A percentile compares a stretch with the other conserved stretches of the same genome.
These are phyloP conservation scores for Tricholoma sp. DNA, from an alignment of 768 basidiomycete species.

Conservation along the genomic window DNA sequence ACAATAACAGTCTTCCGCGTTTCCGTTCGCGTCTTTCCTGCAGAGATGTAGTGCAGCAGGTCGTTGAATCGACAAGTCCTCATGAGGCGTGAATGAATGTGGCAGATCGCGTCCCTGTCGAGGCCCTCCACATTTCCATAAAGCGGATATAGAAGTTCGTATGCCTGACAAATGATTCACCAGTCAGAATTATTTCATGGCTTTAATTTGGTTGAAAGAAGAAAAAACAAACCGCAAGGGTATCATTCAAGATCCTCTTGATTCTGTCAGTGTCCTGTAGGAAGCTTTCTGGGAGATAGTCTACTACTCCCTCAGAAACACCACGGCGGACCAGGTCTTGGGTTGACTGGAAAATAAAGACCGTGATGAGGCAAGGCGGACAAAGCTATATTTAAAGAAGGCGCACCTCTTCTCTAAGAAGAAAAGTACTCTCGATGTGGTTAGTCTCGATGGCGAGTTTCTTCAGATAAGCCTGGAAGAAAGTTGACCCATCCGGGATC, in stretches of 20 bases:
- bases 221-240: constrained; percentile 16
- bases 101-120: constrained; percentile 15
- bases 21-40: constrained; percentile 21
- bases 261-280: constrained; percentile 4
- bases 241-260: constrained; percentile 23
- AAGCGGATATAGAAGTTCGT: constrained; percentile 14
- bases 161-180: constrained; percentile 13
- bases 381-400: neutral
- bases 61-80: constrained; percentile 19
- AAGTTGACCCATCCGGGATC: too few species aligned
- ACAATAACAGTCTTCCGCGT: constrained; percentile 22
- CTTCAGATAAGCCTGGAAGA: too few species aligned
- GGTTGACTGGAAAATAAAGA: neutral
- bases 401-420: too few species aligned
- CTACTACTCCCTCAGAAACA: constrained; percentile 12
- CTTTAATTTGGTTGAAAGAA: neutral
- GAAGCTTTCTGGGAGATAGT: constrained; percentile 9
- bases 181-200: neutral
- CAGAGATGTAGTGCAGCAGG: constrained; percentile 11
- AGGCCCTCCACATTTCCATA: constrained; percentile 6
- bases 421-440: too few species aligned
- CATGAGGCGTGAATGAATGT: constrained; percentile 24
- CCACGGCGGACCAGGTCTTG: constrained; percentile 12
- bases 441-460: too few species aligned
- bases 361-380: neutral